Evolutionary conservation across 179 eudicot species (phyloP).

Genomic region (Carnegiea gigantea): DNA sequence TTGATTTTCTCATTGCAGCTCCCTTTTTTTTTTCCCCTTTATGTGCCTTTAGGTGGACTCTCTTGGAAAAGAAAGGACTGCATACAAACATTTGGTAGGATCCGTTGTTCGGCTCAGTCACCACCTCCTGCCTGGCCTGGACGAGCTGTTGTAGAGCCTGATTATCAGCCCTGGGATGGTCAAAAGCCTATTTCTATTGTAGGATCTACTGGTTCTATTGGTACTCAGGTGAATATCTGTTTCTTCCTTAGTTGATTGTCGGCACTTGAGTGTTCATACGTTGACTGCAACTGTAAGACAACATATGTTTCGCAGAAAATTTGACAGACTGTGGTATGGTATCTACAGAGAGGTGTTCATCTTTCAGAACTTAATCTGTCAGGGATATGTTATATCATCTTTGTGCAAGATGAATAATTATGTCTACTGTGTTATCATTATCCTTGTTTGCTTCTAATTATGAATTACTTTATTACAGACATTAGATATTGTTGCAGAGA

Average conservation of each 20-base stretch:
- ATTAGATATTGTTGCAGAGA: constrained; percentile 90
- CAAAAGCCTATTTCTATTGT: constrained; percentile 91
- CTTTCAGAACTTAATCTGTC: background rate
- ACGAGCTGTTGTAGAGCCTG: constrained; percentile 71
- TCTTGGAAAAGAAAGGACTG: constrained; percentile 58
- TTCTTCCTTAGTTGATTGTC: background rate
- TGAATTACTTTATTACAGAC: constrained; percentile 53
- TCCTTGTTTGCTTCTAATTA: constrained; percentile 27
- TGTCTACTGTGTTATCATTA: background rate
- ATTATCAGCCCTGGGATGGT: constrained; percentile 73
- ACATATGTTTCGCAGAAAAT: background rate
- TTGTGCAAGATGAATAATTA: background rate
- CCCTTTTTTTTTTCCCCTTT: background rate
- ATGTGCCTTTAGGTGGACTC: constrained; percentile 54
- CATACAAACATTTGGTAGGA: constrained; percentile 42
- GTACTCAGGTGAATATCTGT: constrained; percentile 74
- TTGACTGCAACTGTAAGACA: background rate
- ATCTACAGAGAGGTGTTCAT: background rate
- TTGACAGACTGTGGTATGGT: background rate
- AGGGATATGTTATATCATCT: background rate
- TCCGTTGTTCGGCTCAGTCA: constrained; percentile 70
- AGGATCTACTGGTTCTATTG: constrained; percentile 98
- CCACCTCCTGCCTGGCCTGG: constrained; percentile 99
- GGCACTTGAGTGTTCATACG: background rate
- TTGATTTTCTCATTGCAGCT: background rate